These are phyloP conservation scores for Colletotrichum spaethianum DNA, from an alignment of 2,329 filamentous ascomycete genomes.

Conservation along the genomic window DNA sequence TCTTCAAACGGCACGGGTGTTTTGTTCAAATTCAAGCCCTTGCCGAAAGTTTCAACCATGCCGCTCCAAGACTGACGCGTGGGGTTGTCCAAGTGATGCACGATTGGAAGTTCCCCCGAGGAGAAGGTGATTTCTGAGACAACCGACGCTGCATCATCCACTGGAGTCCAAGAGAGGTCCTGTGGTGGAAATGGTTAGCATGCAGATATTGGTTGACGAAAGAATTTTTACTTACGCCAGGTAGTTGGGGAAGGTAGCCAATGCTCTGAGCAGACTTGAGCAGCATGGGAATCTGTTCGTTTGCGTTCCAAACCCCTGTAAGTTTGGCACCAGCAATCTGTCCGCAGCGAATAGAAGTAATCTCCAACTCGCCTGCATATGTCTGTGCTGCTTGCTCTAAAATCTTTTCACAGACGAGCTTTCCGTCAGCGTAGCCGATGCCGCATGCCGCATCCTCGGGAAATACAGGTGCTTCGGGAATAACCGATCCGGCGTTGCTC, in stretches of 20 bases:
- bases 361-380: conserved; percentile 33
- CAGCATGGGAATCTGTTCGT: conserved; percentile 44
- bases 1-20: background rate
- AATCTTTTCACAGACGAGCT: conserved; percentile 45
- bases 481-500: conserved; percentile 18
- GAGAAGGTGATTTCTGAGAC: conserved; percentile 40
- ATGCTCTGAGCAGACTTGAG: conserved; percentile 41
- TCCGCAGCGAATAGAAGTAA: conserved; percentile 42
- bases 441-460: conserved; percentile 39
- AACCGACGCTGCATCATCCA: conserved; percentile 41
- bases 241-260: conserved; percentile 38
- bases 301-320: conserved; percentile 42
- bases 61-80: background rate
- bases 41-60: background rate
- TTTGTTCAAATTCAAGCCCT: background rate
- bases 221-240: too few species aligned
- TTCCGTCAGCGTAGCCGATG: conserved; percentile 45
- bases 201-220: background rate
- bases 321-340: conserved; percentile 42
- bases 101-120: background rate
- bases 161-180: conserved; percentile 43
- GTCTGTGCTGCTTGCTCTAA: conserved; percentile 37
- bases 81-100: background rate
- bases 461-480: conserved; percentile 40
- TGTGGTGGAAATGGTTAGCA: conserved; percentile 24